phyloP scores from a whole-genome alignment of 495 filamentous ascomycete genomes.

The Hyaloscypha variabilis region DNA sequence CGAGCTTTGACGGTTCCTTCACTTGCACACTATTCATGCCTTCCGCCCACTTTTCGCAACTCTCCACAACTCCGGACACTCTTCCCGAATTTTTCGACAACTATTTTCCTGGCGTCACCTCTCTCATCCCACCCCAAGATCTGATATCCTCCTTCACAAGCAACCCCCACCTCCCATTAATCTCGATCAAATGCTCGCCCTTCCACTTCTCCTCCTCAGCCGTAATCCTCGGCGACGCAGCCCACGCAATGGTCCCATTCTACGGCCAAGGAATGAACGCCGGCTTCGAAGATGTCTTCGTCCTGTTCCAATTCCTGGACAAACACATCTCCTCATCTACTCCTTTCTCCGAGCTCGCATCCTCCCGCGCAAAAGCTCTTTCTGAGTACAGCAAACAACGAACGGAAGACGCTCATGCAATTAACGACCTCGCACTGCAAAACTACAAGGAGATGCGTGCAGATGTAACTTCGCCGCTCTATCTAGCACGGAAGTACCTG shows the following conservation, averaged over 20 bases:
- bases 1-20: conserved; percentile 84
- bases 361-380: conserved; percentile 61
- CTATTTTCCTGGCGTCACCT: conserved; percentile 86
- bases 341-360: conserved; percentile 28
- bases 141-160: conserved; percentile 69
- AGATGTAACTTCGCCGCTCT: conserved; percentile 73
- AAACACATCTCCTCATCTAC: conserved; percentile 42
- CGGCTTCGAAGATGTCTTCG: conserved; percentile 80
- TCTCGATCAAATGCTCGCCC: conserved; percentile 88
- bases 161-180: conserved; percentile 89
- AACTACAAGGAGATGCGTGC: conserved; percentile 95
- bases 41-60: conserved; percentile 52
- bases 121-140: conserved; percentile 70
- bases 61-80: conserved; percentile 57
- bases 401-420: conserved; percentile 76
- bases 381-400: conserved; percentile 73
- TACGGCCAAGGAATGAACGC: conserved; percentile 91
- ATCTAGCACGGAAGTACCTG: conserved; percentile 77
- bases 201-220: conserved; percentile 78
- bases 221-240: conserved; percentile 90
- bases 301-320: conserved; percentile 76
- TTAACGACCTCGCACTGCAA: conserved; percentile 87
- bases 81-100: conserved; percentile 73
- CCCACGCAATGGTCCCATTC: conserved; percentile 98
- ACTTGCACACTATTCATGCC: conserved; percentile 94